phyloP scores from a whole-genome alignment of 2,329 filamentous ascomycete species.

The Tolypocladium pustulatum region DNA sequence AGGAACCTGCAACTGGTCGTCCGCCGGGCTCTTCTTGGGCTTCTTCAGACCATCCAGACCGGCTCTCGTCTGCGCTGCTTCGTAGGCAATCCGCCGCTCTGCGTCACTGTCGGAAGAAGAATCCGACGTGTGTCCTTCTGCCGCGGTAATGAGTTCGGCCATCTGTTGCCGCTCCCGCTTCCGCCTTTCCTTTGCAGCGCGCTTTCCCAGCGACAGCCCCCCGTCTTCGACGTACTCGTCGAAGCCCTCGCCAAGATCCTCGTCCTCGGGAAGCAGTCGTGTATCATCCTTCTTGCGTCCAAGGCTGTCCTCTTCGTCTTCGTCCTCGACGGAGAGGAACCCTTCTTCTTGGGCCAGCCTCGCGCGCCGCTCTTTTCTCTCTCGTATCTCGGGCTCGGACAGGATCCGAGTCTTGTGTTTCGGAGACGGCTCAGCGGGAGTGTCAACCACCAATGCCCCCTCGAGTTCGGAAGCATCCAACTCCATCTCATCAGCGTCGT shows the following conservation, averaged over 20 bases:
- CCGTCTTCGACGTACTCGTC: constrained; percentile 87
- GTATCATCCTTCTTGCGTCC: constrained; percentile 52
- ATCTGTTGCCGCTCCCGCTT: constrained; percentile 64
- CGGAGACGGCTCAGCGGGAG: constrained; percentile 18
- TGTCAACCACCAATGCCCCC: constrained; percentile 54
- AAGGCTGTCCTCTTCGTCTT: constrained; percentile 31
- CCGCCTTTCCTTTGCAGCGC: constrained; percentile 64
- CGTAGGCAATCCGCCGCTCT: constrained; percentile 70
- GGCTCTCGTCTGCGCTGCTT: constrained; percentile 73
- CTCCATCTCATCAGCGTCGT: constrained; percentile 40
- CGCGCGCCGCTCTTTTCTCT: constrained; percentile 84
- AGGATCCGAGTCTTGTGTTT: constrained; percentile 47
- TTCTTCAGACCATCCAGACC: constrained; percentile 67
- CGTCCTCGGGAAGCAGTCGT: constrained; percentile 72
- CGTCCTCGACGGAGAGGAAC: constrained; percentile 53
- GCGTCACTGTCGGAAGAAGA: constrained; percentile 60
- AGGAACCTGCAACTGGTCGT: constrained; percentile 44
- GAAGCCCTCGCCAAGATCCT: constrained; percentile 87
- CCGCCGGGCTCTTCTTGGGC: constrained; percentile 21
- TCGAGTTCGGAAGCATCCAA: constrained; percentile 51
- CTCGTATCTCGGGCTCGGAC: constrained; percentile 73
- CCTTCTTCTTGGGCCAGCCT: constrained; percentile 62
- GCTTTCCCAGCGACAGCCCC: constrained; percentile 64
- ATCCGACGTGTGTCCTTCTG: constrained; percentile 55
- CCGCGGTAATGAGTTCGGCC: constrained; percentile 70